These are phyloP conservation scores for Monosporascus sp. DNA, from an alignment of 2,329 filamentous ascomycete genomes.

Conservation along the genomic window DNA sequence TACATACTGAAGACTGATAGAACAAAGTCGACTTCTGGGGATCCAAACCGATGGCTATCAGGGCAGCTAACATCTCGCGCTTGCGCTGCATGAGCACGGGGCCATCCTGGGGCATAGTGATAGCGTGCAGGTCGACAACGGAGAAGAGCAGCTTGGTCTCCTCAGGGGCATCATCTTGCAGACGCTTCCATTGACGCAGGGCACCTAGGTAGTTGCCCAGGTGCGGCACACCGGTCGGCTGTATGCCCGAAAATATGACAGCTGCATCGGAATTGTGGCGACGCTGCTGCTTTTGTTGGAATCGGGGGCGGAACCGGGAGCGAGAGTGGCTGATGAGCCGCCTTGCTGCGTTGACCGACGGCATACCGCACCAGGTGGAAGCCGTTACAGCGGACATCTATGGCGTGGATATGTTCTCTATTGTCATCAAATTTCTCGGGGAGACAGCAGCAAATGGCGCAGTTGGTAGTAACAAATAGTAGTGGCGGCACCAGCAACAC, in stretches of 20 bases:
- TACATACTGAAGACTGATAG: constrained; percentile 67
- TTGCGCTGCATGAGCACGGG: constrained; percentile 57
- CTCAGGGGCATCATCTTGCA: constrained; percentile 60
- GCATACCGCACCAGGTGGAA: background rate
- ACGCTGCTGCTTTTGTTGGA: background rate
- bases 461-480: background rate
- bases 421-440: background rate
- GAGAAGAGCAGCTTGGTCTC: constrained; percentile 70
- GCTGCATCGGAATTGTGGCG: background rate
- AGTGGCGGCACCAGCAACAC: too few relatives aligned
- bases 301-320: too few relatives aligned
- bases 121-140: constrained; percentile 88
- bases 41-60: constrained; percentile 80
- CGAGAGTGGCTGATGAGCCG: background rate
- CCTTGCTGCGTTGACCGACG: background rate
- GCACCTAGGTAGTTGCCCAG: constrained; percentile 94
- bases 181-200: constrained; percentile 74
- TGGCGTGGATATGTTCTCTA: background rate
- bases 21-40: constrained; percentile 75
- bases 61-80: constrained; percentile 68
- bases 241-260: constrained; percentile 90
- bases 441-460: background rate
- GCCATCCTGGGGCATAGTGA: constrained; percentile 70
- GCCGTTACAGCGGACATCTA: background rate
- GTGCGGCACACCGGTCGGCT: constrained; percentile 91